phyloP scores from a whole-genome alignment of 2,329 filamentous ascomycete species.

The Penicillium sclerotigenum region DNA sequence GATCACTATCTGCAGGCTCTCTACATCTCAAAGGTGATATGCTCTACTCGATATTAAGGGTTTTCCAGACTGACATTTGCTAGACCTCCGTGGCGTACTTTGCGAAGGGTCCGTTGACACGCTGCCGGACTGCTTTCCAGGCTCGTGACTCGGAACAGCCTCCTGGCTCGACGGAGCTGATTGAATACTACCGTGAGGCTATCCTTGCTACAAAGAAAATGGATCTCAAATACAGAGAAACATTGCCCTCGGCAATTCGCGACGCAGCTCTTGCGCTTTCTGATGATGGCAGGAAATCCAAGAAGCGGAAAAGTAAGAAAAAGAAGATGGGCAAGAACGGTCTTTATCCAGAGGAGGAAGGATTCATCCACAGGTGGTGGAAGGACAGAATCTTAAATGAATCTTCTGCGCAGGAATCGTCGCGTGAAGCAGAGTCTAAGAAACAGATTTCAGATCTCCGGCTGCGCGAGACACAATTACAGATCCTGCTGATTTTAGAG shows the following conservation, averaged over 20 bases:
- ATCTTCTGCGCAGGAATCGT: conserved; percentile 21
- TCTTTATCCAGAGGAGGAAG: conserved; percentile 46
- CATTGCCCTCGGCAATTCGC: conserved; percentile 41
- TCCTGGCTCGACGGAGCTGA: conserved; percentile 28
- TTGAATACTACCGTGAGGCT: conserved; percentile 42
- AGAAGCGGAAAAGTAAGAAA: conserved; percentile 38
- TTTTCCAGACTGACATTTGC: conserved; percentile 12
- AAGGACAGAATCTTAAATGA: conserved; percentile 33
- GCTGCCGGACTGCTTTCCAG: conserved; percentile 43
- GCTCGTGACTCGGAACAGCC: conserved; percentile 23
- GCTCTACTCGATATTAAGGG: not conserved
- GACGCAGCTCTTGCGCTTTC: conserved; percentile 37
- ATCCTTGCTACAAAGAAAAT: conserved; percentile 47
- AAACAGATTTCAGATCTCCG: conserved; percentile 45
- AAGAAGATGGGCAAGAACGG: conserved; percentile 48
- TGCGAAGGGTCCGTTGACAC: conserved; percentile 49
- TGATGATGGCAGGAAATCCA: conserved; percentile 33
- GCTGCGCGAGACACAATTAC: conserved; percentile 48
- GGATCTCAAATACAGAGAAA: conserved; percentile 48
- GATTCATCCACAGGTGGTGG: conserved; percentile 48
- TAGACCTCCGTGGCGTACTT: conserved; percentile 52
- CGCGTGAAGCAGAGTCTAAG: conserved; percentile 39
- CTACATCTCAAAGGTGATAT: conserved; percentile 42
- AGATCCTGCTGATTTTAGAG: conserved; percentile 50
- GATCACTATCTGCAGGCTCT: conserved; percentile 45